Evolutionary conservation across 192 early-diverging fungal genomes (phyloP).

Genomic region (Diversispora epigaea): DNA sequence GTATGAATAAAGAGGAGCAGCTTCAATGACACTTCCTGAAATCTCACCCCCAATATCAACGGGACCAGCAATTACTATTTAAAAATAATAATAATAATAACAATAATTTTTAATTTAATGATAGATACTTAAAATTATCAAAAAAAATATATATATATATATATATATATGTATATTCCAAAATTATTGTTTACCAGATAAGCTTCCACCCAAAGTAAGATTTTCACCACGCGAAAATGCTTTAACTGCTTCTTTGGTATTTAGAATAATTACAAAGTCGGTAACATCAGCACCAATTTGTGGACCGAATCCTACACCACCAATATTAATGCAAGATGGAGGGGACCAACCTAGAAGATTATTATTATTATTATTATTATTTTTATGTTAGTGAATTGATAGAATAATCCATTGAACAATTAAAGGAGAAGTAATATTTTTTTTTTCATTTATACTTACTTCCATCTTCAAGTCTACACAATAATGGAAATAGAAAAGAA

Average conservation of each 20-base stretch:
- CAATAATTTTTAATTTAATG: neutral
- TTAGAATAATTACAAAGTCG: slow-evolving; percentile 91
- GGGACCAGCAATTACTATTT: slow-evolving; percentile 63
- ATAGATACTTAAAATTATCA: neutral
- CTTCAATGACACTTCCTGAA: slow-evolving; percentile 53
- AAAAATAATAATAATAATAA: neutral
- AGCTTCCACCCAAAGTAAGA: slow-evolving; percentile 84
- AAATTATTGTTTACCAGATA: slow-evolving; percentile 47
- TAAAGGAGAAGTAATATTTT: too few species aligned
- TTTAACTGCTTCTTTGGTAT: slow-evolving; percentile 81
- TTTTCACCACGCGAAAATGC: slow-evolving; percentile 87
- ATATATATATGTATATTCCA: too few species aligned
- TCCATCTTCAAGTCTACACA: slow-evolving; percentile 53
- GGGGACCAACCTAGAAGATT: slow-evolving; percentile 64
- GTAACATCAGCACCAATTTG: slow-evolving; percentile 89
- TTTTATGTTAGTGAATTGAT: neutral
- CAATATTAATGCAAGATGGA: slow-evolving; percentile 83
- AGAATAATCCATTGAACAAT: neutral
- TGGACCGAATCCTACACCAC: slow-evolving; percentile 83
- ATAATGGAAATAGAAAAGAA: too few species aligned
- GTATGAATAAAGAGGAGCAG: slow-evolving; percentile 76
- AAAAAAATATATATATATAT: neutral
- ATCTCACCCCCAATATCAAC: slow-evolving; percentile 67
- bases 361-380: neutral
- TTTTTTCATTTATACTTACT: neutral